Base-by-base conservation (phyloP, 2,329 filamentous ascomycete genomes). In the Fusarium marasasianum region DNA sequence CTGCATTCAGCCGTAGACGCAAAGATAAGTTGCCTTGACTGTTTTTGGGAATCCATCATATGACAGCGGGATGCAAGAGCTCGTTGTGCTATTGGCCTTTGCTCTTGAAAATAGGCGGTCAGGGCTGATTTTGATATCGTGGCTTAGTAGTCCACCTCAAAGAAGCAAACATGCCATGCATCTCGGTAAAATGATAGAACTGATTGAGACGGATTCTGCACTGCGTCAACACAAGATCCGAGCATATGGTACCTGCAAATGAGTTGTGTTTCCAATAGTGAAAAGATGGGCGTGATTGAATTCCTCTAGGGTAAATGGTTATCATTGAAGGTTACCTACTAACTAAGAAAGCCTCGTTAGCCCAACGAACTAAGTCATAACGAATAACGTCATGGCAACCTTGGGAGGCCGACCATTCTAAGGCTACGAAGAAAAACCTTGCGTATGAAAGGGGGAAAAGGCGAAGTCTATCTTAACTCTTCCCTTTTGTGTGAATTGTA, bases 401-500 rank as follows among this genome's bases (percentile, higher is more conserved):
- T 53, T 61, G 65, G 72, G 74, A 76, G 74, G 74, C 74, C 74
- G 62, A 68, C 74, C 74, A 63, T 68, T 50, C 35, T 70, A 31
- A 60, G 38, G 55, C 43, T 66, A 74, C 57, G 31, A n/a, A 47
- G 10, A 58, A 44, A 50, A 48, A 45, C n/a, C 44, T 37, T 41
- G 33, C 15, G 29, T 15, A 17, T 57, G 10, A 37, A 37, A 40
- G 26, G 20, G 3, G 17, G 17, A 44, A 22, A 31, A 17, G 22
- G 15, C 20, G 26, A 29, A 35, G 2, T 22, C 15, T 45, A n/a
- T 9, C 26, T 48, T 31, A 17, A 15, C 13, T 50, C 33, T 22
- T 45, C 29, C 9, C 13, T 20, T 38, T 51, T 38, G 14, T 41
- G 33, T 15, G 31, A 29, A 40, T 54, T 22, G 18, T 11, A 18